Evolutionary conservation across 768 basidiomycete genomes (phyloP).

Genomic region (Mycena maculata): DNA sequence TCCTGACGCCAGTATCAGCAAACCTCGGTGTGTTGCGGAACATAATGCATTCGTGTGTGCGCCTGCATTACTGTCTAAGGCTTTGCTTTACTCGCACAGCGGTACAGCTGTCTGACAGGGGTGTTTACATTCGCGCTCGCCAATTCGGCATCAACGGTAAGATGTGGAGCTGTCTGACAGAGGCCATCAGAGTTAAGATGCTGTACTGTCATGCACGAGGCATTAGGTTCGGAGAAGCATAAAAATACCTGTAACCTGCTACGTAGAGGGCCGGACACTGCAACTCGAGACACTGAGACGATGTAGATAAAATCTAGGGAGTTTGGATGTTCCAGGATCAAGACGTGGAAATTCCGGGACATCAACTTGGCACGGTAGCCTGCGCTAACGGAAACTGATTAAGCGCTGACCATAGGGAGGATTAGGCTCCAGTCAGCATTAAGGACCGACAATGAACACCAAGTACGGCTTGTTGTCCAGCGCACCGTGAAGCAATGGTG

Average conservation of each 20-base stretch:
- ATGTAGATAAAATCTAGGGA: constrained; percentile 10
- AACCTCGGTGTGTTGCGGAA: too few species aligned
- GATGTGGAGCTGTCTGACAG: neutral
- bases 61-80: neutral
- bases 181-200: neutral
- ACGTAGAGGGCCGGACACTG: neutral
- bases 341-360: constrained; percentile 4
- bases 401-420: neutral
- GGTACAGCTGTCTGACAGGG: neutral
- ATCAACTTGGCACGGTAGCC: constrained; percentile 7
- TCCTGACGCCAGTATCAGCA: too few species aligned
- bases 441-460: neutral
- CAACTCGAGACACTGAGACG: neutral
- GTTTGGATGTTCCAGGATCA: constrained; percentile 7
- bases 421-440: neutral
- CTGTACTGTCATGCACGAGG: neutral
- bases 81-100: neutral
- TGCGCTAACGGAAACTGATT: constrained; percentile 8
- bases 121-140: too few species aligned
- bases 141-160: neutral
- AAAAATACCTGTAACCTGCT: constrained; percentile 1
- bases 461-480: neutral
- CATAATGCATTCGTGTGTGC: neutral
- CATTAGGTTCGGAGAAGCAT: neutral
- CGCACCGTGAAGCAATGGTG: neutral